Percentiles rank a stretch among this genome's conserved stretches.
Evolutionary conservation across 2,329 filamentous ascomycete species (phyloP).

Genomic region (Tricladium varicosporioides): DNA sequence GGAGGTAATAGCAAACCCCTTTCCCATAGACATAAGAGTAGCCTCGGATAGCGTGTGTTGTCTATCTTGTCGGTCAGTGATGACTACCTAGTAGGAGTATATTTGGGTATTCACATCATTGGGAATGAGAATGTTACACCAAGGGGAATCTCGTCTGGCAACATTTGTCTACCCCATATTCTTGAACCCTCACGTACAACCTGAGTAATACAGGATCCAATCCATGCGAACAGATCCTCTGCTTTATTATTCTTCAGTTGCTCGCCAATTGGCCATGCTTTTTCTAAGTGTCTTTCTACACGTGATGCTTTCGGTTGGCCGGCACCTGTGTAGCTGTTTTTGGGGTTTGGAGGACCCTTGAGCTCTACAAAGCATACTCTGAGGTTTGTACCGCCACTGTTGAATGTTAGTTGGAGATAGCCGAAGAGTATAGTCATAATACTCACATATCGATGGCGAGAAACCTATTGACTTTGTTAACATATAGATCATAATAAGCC

Average conservation of each 20-base stretch:
- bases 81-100: background rate
- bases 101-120: constrained; percentile 44
- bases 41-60: constrained; percentile 62
- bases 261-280: constrained; percentile 71
- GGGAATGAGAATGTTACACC: constrained; percentile 72
- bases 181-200: constrained; percentile 61
- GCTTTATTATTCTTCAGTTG: constrained; percentile 72
- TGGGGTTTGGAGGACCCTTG: constrained; percentile 36
- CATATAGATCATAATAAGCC: constrained; percentile 2
- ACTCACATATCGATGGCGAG: constrained; percentile 65
- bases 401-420: constrained; percentile 30
- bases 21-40: constrained; percentile 66
- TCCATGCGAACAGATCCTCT: constrained; percentile 77
- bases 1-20: constrained; percentile 63
- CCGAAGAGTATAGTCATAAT: background rate
- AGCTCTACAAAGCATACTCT: constrained; percentile 67
- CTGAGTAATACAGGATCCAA: constrained; percentile 72
- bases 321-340: background rate
- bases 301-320: constrained; percentile 7
- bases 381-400: constrained; percentile 66
- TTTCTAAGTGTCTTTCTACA: constrained; percentile 56
- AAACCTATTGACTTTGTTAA: constrained; percentile 44
- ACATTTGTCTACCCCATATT: constrained; percentile 37
- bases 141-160: constrained; percentile 50
- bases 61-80: constrained; percentile 17